Evolutionary conservation across 306 rosid genomes (phyloP), one percentile per base, ranked within the genome.

Genomic region (Cicer judaicum): DNA sequence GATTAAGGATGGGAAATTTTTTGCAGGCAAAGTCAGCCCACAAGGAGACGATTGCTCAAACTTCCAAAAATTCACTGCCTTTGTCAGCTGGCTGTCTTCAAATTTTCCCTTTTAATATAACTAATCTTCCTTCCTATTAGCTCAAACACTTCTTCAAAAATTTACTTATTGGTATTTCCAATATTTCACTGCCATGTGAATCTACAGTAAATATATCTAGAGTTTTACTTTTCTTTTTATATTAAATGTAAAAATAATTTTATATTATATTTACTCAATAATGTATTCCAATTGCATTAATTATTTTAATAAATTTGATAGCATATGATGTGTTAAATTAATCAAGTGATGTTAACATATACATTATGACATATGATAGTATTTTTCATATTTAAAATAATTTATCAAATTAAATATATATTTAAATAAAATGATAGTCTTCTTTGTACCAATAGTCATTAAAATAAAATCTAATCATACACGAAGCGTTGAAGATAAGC

Each of bases 31-130:
- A 89, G 98, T 93, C 97, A 93, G 98, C 98, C 82, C 97, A 79
- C 87, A 89, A 85, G 67, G 70, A 73, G 89, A 90, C 93, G 97
- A 86, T 86, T 80, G 82, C 94, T 86, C 98, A 74, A 65, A 83
- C 87, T 85, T 86, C 98, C 80, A 93, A 90, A 90, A 83, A 93
- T 93, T 90, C 97, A 93, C 96, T 89, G 94, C 82, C 84, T 90
- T 92, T 87, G 91, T 92, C 97, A 88, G 88, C 82, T 90, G 64
- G 39, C 82, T 85, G 87, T 85, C 88, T 60, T 72, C 75, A 40
- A 42, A 6, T 72, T 53, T 69, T 74, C 72, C 57, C n/a, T 68
- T 61, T 70, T 74, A 64, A 4, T 34, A 50, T 40, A 52, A 52
- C 16, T 49, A 61, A 64, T 12, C 69, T 18, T 16, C 21, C 62